These are phyloP conservation scores for Heimioporus sp. DNA, from an alignment of 768 basidiomycete genomes.

Conservation along the genomic window DNA sequence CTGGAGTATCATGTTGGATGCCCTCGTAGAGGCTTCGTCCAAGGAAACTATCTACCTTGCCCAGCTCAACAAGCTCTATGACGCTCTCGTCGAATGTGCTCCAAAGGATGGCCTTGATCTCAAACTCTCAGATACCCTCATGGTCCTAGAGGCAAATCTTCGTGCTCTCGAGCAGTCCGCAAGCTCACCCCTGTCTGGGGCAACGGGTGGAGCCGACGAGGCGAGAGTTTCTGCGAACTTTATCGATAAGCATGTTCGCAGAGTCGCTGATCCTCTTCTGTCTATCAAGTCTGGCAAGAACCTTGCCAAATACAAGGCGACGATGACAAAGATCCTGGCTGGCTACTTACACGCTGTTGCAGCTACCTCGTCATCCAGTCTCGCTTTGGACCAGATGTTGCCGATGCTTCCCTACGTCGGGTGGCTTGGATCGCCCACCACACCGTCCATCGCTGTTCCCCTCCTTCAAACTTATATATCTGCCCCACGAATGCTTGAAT, in stretches of 20 bases:
- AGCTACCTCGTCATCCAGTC: background rate
- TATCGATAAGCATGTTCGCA: slow-evolving; percentile 19
- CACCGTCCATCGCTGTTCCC: slow-evolving; percentile 34
- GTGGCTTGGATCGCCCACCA: slow-evolving; percentile 32
- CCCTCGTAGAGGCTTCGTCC: slow-evolving; percentile 40
- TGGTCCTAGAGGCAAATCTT: slow-evolving; percentile 46
- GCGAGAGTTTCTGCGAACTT: slow-evolving; percentile 23
- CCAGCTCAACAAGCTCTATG: slow-evolving; percentile 57
- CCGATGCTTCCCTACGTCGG: slow-evolving; percentile 30
- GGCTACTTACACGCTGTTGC: slow-evolving; percentile 15
- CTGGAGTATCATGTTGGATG: slow-evolving; percentile 61
- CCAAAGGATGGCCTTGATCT: slow-evolving; percentile 35
- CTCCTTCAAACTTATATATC: slow-evolving; percentile 47
- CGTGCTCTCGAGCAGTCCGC: slow-evolving; percentile 27
- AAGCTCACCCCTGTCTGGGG: background rate
- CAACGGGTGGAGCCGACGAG: slow-evolving; percentile 2
- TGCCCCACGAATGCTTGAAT: slow-evolving; percentile 34
- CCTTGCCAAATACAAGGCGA: slow-evolving; percentile 15
- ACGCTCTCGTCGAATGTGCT: slow-evolving; percentile 35
- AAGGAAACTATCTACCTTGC: slow-evolving; percentile 39
- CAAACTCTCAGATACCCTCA: slow-evolving; percentile 36
- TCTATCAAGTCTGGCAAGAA: slow-evolving; percentile 13
- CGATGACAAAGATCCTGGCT: slow-evolving; percentile 14
- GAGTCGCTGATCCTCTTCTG: slow-evolving; percentile 2
- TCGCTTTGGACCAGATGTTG: slow-evolving; percentile 7